phyloP scores from a whole-genome alignment of 2,329 filamentous ascomycete genomes.

The Phaeosphaeria sp. region DNA sequence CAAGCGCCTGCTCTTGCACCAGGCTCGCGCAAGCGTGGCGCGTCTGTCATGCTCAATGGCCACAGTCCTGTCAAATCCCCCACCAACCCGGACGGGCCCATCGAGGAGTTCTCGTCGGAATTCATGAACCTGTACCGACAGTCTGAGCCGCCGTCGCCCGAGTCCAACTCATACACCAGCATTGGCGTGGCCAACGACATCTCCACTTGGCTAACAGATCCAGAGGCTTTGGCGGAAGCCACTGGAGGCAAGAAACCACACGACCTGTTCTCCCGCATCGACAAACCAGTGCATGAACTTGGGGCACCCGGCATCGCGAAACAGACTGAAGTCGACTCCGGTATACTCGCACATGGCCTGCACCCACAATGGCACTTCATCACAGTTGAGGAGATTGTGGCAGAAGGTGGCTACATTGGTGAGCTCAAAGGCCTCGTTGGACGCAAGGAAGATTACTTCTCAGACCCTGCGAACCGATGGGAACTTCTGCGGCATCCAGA shows the following conservation, averaged over 20 bases:
- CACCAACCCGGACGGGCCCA: constrained; percentile 68
- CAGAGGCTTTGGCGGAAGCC: constrained; percentile 70
- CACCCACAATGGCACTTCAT: constrained; percentile 76
- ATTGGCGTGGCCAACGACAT: constrained; percentile 77
- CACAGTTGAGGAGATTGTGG: constrained; percentile 60
- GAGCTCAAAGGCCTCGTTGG: constrained; percentile 72
- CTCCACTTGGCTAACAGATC: constrained; percentile 79
- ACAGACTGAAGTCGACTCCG: constrained; percentile 60
- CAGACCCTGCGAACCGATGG: constrained; percentile 57
- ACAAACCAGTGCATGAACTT: constrained; percentile 62
- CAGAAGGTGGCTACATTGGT: constrained; percentile 63
- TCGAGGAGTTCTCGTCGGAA: constrained; percentile 74
- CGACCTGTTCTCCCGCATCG: constrained; percentile 74
- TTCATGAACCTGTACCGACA: constrained; percentile 79
- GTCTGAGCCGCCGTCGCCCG: constrained; percentile 60
- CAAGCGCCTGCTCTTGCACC: constrained; percentile 70
- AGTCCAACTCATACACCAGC: constrained; percentile 80
- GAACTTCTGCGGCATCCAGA: constrained; percentile 56
- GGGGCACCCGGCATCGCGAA: constrained; percentile 60
- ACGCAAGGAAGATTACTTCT: constrained; percentile 55
- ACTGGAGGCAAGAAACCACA: constrained; percentile 67
- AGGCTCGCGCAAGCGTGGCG: constrained; percentile 67
- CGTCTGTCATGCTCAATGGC: constrained; percentile 64
- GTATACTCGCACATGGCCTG: constrained; percentile 59
- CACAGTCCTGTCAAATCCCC: constrained; percentile 81